Evolutionary conservation across 768 basidiomycete genomes (phyloP).

Genomic region (Phaeotremella fagi): DNA sequence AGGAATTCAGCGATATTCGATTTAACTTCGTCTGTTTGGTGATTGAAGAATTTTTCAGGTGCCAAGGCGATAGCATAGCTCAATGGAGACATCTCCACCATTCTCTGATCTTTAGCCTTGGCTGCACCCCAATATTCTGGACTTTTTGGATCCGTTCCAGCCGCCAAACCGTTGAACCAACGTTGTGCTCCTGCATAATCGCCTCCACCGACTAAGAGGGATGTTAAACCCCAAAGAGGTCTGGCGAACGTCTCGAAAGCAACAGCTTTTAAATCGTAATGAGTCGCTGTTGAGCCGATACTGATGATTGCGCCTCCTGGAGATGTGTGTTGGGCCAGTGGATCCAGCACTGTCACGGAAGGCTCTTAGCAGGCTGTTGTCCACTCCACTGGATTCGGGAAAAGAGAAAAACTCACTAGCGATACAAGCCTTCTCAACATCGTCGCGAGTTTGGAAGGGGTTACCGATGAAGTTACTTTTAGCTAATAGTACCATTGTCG

Average conservation of each 20-base stretch:
- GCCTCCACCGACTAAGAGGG: conserved; percentile 63
- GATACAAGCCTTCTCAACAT: conserved; percentile 58
- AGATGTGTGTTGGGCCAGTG: conserved; percentile 65
- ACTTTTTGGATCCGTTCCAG: conserved; percentile 63
- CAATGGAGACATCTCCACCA: conserved; percentile 76
- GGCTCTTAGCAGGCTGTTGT: neutral
- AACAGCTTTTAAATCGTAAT: conserved; percentile 63
- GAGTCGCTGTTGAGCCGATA: conserved; percentile 62
- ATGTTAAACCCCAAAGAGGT: conserved; percentile 69
- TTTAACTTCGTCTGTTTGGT: conserved; percentile 54
- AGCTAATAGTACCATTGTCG: conserved; percentile 34
- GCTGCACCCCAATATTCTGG: conserved; percentile 74
- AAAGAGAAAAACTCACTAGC: conserved; percentile 24
- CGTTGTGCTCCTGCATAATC: conserved; percentile 57
- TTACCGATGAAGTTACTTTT: conserved; percentile 51
- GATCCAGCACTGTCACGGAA: conserved; percentile 56
- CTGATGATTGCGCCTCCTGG: conserved; percentile 68
- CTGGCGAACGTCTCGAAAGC: conserved; percentile 73
- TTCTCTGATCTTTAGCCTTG: conserved; percentile 69
- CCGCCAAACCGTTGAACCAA: conserved; percentile 64
- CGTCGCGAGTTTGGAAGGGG: conserved; percentile 59
- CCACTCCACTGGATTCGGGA: too few relatives aligned
- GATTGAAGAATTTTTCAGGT: conserved; percentile 56
- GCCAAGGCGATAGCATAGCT: conserved; percentile 67
- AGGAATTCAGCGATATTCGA: conserved; percentile 63